These are phyloP conservation scores for Sordariomycetes sp. DNA, from an alignment of 2,329 filamentous ascomycete species.

Conservation along the genomic window DNA sequence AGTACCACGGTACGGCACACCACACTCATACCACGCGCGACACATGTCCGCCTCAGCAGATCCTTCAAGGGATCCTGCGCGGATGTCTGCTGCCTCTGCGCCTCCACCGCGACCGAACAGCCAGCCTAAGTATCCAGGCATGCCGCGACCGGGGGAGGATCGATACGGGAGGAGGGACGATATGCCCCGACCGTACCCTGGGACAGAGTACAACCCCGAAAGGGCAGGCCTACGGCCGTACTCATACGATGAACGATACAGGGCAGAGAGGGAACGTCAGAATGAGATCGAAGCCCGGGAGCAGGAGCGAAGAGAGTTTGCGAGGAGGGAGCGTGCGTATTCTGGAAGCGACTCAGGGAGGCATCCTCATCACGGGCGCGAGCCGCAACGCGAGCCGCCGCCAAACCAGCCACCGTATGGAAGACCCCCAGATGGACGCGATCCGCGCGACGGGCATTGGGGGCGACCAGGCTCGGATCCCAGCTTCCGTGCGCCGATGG, in stretches of 20 bases:
- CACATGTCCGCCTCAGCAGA: slow-evolving; percentile 40
- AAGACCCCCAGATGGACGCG: slow-evolving; percentile 26
- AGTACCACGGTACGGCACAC: slow-evolving; percentile 48
- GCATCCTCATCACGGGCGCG: slow-evolving; percentile 23
- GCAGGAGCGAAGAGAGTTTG: slow-evolving; percentile 31
- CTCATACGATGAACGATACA: slow-evolving; percentile 45
- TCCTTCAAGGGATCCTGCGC: slow-evolving; percentile 26
- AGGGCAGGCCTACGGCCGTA: slow-evolving; percentile 29
- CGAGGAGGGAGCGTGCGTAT: slow-evolving; percentile 36
- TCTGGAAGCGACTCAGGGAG: slow-evolving; percentile 37
- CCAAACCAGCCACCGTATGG: slow-evolving; percentile 35
- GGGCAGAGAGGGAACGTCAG: slow-evolving; percentile 37
- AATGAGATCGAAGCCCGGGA: slow-evolving; percentile 34
- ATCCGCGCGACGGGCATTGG: slow-evolving; percentile 22
- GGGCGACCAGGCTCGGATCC: slow-evolving; percentile 19
- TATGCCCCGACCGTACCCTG: slow-evolving; percentile 20
- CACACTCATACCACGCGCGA: slow-evolving; percentile 43
- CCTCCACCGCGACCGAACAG: slow-evolving; percentile 41
- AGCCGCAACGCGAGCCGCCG: slow-evolving; percentile 33
- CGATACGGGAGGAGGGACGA: slow-evolving; percentile 43
- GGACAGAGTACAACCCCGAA: slow-evolving; percentile 45
- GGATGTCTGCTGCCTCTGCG: slow-evolving; percentile 21
- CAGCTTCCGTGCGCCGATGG: slow-evolving; percentile 24
- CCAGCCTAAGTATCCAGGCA: slow-evolving; percentile 39
- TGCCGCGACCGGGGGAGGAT: slow-evolving; percentile 34